Percentiles rank a stretch among this genome's conserved stretches.
Evolutionary conservation across 1,284 basidiomycete genomes (phyloP).

Genomic region (Tylopilus orsonianus): DNA sequence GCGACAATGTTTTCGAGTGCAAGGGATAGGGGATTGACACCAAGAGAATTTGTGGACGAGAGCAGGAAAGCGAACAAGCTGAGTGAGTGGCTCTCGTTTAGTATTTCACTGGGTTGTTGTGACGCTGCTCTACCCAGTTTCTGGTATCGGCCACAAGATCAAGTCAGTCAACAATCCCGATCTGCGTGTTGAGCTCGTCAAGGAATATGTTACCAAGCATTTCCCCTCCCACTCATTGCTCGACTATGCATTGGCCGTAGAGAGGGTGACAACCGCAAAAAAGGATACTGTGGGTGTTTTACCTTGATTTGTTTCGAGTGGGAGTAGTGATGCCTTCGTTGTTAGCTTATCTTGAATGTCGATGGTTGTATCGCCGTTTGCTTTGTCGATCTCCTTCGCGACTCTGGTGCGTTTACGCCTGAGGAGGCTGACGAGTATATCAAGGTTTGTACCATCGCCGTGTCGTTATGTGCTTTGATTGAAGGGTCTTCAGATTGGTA

Average conservation of each 20-base stretch:
- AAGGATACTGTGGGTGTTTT: constrained; percentile 80
- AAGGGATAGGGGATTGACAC: constrained; percentile 87
- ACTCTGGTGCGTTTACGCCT: constrained; percentile 91
- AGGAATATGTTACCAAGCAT: constrained; percentile 94
- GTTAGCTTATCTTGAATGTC: constrained; percentile 86
- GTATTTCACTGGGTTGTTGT: background rate
- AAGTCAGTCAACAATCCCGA: constrained; percentile 99
- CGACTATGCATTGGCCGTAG: constrained; percentile 98
- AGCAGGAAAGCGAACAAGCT: constrained; percentile 96
- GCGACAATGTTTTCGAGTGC: constrained; percentile 94
- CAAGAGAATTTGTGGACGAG: constrained; percentile 96
- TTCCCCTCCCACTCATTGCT: constrained; percentile 93
- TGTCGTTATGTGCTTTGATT: background rate
- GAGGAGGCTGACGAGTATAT: constrained; percentile 99
- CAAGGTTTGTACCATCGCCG: constrained; percentile 47
- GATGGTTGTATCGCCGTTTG: constrained; percentile 98
- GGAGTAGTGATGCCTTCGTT: background rate
- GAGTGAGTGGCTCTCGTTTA: constrained; percentile 47
- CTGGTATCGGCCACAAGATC: constrained; percentile 99
- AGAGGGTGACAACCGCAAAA: constrained; percentile 97
- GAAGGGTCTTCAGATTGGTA: constrained; percentile 60
- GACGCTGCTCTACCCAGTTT: constrained; percentile 51
- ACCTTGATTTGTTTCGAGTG: background rate
- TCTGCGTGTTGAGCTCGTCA: constrained; percentile 95
- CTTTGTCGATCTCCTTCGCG: constrained; percentile 94